Evolutionary conservation across 2,329 filamentous ascomycete genomes (phyloP).

Genomic region (Periconia macrospinosa): DNA sequence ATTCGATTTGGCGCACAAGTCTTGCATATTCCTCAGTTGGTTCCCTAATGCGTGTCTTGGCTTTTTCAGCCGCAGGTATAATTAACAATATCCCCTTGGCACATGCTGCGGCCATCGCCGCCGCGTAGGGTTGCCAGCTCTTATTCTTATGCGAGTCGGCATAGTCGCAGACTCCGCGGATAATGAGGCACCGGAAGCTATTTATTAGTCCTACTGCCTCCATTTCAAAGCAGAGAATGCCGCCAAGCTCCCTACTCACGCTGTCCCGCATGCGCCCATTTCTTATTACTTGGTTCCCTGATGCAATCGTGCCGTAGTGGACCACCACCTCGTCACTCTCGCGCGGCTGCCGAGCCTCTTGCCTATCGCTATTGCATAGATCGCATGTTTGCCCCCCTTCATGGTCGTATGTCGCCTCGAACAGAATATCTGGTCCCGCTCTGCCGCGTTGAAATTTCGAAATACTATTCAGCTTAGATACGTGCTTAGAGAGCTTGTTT

Average conservation of each 20-base stretch:
- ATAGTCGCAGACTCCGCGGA: conserved; percentile 21
- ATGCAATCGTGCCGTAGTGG: conserved; percentile 6
- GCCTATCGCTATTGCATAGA: conserved; percentile 1
- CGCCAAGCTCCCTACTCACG: conserved; percentile 3
- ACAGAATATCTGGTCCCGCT: no score
- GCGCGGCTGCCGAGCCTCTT: background rate
- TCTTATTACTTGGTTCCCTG: conserved; percentile 4
- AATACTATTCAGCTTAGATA: conserved; percentile 2
- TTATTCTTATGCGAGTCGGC: conserved; percentile 20
- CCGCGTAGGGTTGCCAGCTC: conserved; percentile 16
- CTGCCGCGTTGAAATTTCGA: conserved; percentile 4
- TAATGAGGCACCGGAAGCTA: conserved; percentile 16
- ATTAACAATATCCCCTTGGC: no score
- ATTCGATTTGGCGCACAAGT: no score
- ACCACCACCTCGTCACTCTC: background rate
- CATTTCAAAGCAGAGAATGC: conserved; percentile 13
- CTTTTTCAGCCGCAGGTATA: no score
- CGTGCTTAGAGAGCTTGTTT: conserved; percentile 1
- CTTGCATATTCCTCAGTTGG: no score
- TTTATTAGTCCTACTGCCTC: conserved; percentile 21
- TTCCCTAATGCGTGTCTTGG: no score
- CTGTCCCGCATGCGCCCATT: no score
- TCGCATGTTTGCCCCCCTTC: conserved; percentile 6
- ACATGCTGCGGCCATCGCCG: conserved; percentile 12
- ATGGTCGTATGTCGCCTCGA: conserved; percentile 13